phyloP scores from a whole-genome alignment of 2,329 filamentous ascomycete genomes.

The Aspergillus nomiae region DNA sequence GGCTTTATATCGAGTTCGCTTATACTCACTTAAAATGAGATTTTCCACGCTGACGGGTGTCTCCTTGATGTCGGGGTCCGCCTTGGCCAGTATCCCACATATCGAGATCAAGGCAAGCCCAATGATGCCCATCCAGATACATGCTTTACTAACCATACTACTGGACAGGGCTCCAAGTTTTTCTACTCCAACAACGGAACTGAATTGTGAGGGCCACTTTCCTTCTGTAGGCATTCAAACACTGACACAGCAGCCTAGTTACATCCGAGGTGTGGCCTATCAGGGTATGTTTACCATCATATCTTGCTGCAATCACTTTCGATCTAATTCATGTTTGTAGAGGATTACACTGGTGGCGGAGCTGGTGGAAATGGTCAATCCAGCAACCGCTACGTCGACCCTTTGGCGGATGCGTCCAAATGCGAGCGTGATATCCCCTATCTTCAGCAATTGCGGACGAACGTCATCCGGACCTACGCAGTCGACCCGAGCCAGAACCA shows the following conservation, averaged over 20 bases:
- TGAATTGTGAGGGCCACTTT: background rate
- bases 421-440: slow-evolving; percentile 87
- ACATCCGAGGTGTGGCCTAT: slow-evolving; percentile 92
- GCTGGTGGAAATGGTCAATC: slow-evolving; percentile 35
- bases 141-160: background rate
- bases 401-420: slow-evolving; percentile 68
- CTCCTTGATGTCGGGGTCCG: background rate
- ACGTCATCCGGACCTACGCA: slow-evolving; percentile 93
- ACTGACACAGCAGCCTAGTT: slow-evolving; percentile 48
- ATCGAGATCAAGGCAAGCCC: background rate
- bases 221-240: background rate
- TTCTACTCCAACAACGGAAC: background rate
- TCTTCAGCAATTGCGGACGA: slow-evolving; percentile 77
- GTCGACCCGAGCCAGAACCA: slow-evolving; percentile 80
- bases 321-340: slow-evolving; percentile 42
- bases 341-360: slow-evolving; percentile 46
- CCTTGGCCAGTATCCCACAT: background rate
- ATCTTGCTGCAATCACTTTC: background rate
- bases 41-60: background rate
- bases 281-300: slow-evolving; percentile 58
- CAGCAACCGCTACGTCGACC: slow-evolving; percentile 70
- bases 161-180: background rate
- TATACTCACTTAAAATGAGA: background rate
- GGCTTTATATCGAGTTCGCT: background rate
- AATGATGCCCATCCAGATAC: background rate